These are phyloP conservation scores for Fusarium buharicum DNA, from an alignment of 2,329 filamentous ascomycete species.

Conservation along the genomic window DNA sequence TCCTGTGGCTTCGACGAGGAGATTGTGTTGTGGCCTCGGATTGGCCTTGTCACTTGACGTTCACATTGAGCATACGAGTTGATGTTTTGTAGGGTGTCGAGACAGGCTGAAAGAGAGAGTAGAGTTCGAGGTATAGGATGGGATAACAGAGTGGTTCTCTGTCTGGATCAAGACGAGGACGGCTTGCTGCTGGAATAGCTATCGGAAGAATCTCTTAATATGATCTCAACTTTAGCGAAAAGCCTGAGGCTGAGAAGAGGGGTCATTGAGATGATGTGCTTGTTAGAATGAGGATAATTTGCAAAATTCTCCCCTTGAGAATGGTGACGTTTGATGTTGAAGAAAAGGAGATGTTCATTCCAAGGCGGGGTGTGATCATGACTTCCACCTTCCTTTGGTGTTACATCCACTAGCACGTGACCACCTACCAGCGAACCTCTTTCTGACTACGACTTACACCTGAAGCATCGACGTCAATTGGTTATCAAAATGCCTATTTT, in stretches of 20 bases:
- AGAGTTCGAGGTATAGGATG: neutral
- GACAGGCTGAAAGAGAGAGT: neutral
- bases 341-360: neutral
- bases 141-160: slow-evolving; percentile 1
- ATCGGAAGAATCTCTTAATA: neutral
- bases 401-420: slow-evolving; percentile 18
- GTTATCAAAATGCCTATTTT: too few relatives aligned
- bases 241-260: too few relatives aligned
- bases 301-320: neutral
- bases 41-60: slow-evolving; percentile 17
- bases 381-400: neutral
- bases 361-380: slow-evolving; percentile 18
- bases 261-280: neutral
- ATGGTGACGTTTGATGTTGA: slow-evolving; percentile 7
- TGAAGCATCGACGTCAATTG: neutral
- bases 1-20: neutral
- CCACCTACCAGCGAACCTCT: neutral
- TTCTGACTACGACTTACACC: neutral
- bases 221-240: neutral
- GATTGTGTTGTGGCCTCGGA: neutral
- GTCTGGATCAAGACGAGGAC: neutral
- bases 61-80: neutral
- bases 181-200: neutral
- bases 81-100: neutral
- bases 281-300: neutral